A percentile compares a stretch with the other conserved stretches of the same genome.
Conservation (phyloP, 768 basidiomycete species). For the Lactarius hengduanensis region DNA sequence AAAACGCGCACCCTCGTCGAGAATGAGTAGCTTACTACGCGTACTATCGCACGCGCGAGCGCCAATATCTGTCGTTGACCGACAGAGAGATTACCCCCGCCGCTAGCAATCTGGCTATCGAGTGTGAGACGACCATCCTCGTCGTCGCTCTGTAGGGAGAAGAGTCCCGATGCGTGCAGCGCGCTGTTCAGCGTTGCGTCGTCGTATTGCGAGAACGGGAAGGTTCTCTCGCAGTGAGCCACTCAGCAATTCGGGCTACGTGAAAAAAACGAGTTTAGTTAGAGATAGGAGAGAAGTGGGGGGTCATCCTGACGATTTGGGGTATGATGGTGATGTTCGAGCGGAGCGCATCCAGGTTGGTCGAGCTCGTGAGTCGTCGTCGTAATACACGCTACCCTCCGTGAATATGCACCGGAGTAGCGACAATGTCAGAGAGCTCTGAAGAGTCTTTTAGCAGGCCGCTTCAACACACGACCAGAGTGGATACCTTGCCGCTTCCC, state of each 20-base stretch:
- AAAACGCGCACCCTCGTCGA: conserved; percentile 49
- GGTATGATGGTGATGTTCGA: conserved; percentile 59
- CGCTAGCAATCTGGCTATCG: conserved; percentile 45
- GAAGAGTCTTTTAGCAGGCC: neutral
- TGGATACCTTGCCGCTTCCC: conserved; percentile 50
- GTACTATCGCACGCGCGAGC: conserved; percentile 56
- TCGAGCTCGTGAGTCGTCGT: conserved; percentile 44
- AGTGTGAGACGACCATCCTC: conserved; percentile 43
- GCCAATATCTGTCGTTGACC: conserved; percentile 62
- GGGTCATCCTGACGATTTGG: conserved; percentile 43
- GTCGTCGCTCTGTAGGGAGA: conserved; percentile 40
- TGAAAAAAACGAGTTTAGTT: no score
- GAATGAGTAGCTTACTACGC: conserved; percentile 56
- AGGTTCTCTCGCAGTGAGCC: conserved; percentile 58
- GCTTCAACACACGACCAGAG: conserved; percentile 11
- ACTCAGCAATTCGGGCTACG: conserved; percentile 49
- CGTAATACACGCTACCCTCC: conserved; percentile 51
- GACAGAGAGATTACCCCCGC: conserved; percentile 50
- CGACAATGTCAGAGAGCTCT: conserved; percentile 52
- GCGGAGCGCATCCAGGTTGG: conserved; percentile 55
- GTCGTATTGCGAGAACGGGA: conserved; percentile 54
- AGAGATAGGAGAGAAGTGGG: neutral
- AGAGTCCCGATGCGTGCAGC: conserved; percentile 48
- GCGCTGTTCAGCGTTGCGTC: conserved; percentile 52
- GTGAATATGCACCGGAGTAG: conserved; percentile 55